Base-by-base conservation (phyloP, 495 filamentous ascomycete genomes). In the Penicillium atrosanguineum region DNA sequence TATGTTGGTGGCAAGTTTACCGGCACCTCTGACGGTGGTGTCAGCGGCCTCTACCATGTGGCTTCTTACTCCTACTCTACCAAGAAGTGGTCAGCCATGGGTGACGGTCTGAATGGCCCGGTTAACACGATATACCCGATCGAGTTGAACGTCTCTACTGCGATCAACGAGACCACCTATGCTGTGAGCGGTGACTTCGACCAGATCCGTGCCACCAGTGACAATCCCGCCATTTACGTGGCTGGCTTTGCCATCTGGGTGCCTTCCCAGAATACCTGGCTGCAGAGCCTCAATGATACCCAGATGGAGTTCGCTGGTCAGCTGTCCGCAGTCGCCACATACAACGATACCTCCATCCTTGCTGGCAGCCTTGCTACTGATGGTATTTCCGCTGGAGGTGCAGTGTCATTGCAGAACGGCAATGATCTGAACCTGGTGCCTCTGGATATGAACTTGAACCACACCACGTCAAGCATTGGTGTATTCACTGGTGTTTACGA, bases 231-330 rank as follows among this genome's bases (percentile, higher is more conserved):
- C n/a, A 69, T 84, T 11, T 59, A 79, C 12, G 87, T 84, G 2
- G 64, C 80, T 44, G 90, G 91, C 1, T 92, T 97, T 63, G 94
- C 88, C 26, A 75, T 97, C 21, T 99, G 94, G 94, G 87, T 97
- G n/a, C 90, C 91, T 19, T 94, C 91, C 6, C 80, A 78, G 44
- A 81, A 83, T 38, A 90, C 95, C 63, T 99, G 94, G 94, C 72
- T 97, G 20, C 83, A 90, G 67, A 93, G 91, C 57, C 73, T 97
- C 38, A 73, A 89, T 42, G 66, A 83, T 38, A 70, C 79, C n/a
- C 76, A 83, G 44, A 81, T 87, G 52, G 71, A 80, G 15, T 81
- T 94, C 56, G 70, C 75, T 49, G 94, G 94, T 16, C 65, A 86
- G 38, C 75, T 99, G 34, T 86, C 84, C 4, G 79, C 89, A 11